Conservation (phyloP, 805 yeast genomes). For the Pichia ethanolica region DNA sequence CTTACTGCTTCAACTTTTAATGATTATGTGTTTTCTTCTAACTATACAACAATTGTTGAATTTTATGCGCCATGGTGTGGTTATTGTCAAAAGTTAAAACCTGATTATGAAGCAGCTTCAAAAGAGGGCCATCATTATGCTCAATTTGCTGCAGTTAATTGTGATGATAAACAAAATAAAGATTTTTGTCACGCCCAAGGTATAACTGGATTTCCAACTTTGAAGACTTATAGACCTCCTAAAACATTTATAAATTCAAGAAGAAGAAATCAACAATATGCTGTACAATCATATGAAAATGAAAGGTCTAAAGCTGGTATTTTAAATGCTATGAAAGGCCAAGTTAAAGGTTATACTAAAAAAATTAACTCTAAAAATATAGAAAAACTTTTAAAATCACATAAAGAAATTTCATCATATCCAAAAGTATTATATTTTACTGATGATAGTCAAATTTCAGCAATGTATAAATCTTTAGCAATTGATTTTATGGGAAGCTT, state of each 20-base stretch:
- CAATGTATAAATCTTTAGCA: slow-evolving; percentile 58
- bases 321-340: slow-evolving; percentile 44
- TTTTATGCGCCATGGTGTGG: slow-evolving; percentile 99
- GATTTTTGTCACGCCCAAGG: slow-evolving; percentile 58
- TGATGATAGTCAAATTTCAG: slow-evolving; percentile 39
- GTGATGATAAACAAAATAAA: slow-evolving; percentile 66
- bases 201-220: slow-evolving; percentile 77
- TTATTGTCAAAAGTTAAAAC: slow-evolving; percentile 69
- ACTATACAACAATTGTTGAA: slow-evolving; percentile 76
- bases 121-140: slow-evolving; percentile 46
- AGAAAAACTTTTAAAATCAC: slow-evolving; percentile 20
- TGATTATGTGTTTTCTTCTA: slow-evolving; percentile 56
- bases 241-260: slow-evolving; percentile 30
- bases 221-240: slow-evolving; percentile 78
- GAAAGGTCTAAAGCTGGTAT: slow-evolving; percentile 51
- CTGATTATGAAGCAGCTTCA: slow-evolving; percentile 59
- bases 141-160: slow-evolving; percentile 77
- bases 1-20: slow-evolving; percentile 42
- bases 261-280: slow-evolving; percentile 7
- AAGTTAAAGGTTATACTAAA: slow-evolving; percentile 61
- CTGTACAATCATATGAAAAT: slow-evolving; percentile 49
- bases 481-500: slow-evolving; percentile 53
- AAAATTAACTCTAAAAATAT: slow-evolving; percentile 34
- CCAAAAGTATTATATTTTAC: slow-evolving; percentile 48
- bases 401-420: neutral